Percentiles rank a stretch among this genome's conserved stretches.
Evolutionary conservation across 345 rosid genomes (phyloP).

Genomic region (Populus euphratica): DNA sequence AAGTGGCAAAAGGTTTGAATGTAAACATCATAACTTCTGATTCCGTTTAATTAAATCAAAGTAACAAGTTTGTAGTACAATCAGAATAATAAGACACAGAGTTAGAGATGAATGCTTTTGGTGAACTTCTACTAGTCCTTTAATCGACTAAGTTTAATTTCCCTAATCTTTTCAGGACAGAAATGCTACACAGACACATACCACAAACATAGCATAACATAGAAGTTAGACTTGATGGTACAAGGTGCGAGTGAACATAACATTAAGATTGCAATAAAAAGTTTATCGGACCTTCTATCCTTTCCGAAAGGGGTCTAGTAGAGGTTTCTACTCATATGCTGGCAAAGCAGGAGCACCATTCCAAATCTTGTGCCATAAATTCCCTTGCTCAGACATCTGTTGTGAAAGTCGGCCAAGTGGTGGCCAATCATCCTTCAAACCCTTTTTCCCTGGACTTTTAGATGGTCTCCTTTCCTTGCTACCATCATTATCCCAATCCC

Average conservation of each 20-base stretch:
- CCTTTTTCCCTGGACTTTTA: constrained; percentile 24
- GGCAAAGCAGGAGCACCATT: constrained; percentile 72
- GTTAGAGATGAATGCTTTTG: not conserved
- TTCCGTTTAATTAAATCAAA: not conserved
- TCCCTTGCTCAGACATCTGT: constrained; percentile 90
- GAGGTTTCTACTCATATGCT: constrained; percentile 78
- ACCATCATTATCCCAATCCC: constrained; percentile 74
- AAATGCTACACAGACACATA: not conserved
- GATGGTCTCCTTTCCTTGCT: constrained; percentile 38
- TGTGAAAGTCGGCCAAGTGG: constrained; percentile 84
- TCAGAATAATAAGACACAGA: not conserved
- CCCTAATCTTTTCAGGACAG: not conserved
- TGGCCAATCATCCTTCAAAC: constrained; percentile 65
- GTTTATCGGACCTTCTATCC: constrained; percentile 71
- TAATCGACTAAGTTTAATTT: not conserved
- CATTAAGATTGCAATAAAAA: not conserved
- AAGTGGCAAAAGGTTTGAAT: not conserved
- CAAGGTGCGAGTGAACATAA: not conserved
- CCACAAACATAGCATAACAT: not conserved
- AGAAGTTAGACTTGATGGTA: not conserved
- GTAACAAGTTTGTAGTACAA: not conserved
- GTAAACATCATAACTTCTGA: not conserved
- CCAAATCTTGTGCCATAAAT: constrained; percentile 89
- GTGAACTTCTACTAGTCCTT: not conserved
- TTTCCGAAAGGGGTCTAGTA: constrained; percentile 81